A percentile compares a stretch with the other conserved stretches of the same genome.
These are phyloP conservation scores for Microbotryum silenes-acaulis DNA, from an alignment of 1,284 basidiomycete genomes.

Conservation along the genomic window DNA sequence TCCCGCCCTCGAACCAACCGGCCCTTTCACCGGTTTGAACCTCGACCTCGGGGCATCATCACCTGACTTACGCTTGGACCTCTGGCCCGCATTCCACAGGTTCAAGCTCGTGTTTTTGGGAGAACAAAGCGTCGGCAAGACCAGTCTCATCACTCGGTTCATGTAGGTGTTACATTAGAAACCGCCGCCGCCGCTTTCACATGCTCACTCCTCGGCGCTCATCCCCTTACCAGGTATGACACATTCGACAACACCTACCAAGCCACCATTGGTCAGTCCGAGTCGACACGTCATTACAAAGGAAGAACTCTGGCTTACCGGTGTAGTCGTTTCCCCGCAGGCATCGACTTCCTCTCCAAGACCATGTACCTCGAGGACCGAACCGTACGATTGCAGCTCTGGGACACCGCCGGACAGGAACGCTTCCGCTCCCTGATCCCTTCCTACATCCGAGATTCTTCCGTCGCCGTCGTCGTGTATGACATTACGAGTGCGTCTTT, in stretches of 20 bases:
- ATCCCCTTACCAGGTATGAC: conserved; percentile 72
- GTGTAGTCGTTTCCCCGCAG: conserved; percentile 1
- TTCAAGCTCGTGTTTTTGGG: conserved; percentile 87
- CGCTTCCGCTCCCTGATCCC: conserved; percentile 96
- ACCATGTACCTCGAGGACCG: conserved; percentile 99
- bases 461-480: conserved; percentile 95
- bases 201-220: not conserved
- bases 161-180: conserved; percentile 34
- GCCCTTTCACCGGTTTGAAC: too few species aligned
- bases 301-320: not conserved
- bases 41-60: too few species aligned
- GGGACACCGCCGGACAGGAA: conserved; percentile 99
- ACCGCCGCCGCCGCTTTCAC: not conserved
- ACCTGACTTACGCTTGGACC: too few species aligned
- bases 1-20: too few species aligned
- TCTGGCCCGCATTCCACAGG: conserved; percentile 42
- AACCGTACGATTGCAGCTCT: conserved; percentile 92
- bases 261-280: conserved; percentile 74
- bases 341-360: conserved; percentile 96
- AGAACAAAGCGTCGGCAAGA: conserved; percentile 71
- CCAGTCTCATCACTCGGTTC: conserved; percentile 91
- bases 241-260: conserved; percentile 99
- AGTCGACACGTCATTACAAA: not conserved
- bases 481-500: conserved; percentile 85
- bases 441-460: conserved; percentile 97